Base-by-base conservation (phyloP, 208 protist genomes). In the Acanthamoeba castellanii region DNA sequence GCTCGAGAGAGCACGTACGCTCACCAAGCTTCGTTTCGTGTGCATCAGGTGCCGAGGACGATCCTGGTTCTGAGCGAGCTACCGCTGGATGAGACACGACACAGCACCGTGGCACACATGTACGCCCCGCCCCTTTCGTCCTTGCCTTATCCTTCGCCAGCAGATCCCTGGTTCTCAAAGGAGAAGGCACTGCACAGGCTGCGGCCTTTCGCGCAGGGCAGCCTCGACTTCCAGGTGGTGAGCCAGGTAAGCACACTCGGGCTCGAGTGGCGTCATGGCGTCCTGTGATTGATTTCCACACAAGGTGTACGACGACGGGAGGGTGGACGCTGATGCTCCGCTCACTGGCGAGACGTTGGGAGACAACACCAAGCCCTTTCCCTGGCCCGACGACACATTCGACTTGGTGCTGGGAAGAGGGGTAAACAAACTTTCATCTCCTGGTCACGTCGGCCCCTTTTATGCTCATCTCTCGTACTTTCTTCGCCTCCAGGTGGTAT, bases 301-400 rank as follows among this genome's bases (percentile, higher is more conserved):
- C 11, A 18, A 92, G 87, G 87, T 92, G n/a, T 92, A 76, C 37
- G 61, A 92, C 13, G 47, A 74, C 32, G 87, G 87, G 22, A 27
- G 32, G 25, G 87, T 92, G 20, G 87, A 92, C 20, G 5, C 52
- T 13, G 55, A n/a, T 7, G 59, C 87, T 3, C 87, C 87, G 32
- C 64, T 92, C 3, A 52, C 87, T 20, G 87, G 87, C 30, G 87
- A 92, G 27, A 92, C 87, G 34, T 7, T n/a, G 13, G 87, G 87
- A 4, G 87, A 92, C 59, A 92, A 92, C 37, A 92, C 87, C 52
- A 92, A 92, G 59, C 87, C 55, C 3, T 55, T 92, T 13, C 87
- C 87, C 32, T 92, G 87, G 87, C 87, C 32, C 9, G 87, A 92
- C 27, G 87, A 92, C 59, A 92, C 87, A 16, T 92, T 92, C n/a